Conservation (phyloP, 495 filamentous ascomycete species). For the Daldinia vernicosa region DNA sequence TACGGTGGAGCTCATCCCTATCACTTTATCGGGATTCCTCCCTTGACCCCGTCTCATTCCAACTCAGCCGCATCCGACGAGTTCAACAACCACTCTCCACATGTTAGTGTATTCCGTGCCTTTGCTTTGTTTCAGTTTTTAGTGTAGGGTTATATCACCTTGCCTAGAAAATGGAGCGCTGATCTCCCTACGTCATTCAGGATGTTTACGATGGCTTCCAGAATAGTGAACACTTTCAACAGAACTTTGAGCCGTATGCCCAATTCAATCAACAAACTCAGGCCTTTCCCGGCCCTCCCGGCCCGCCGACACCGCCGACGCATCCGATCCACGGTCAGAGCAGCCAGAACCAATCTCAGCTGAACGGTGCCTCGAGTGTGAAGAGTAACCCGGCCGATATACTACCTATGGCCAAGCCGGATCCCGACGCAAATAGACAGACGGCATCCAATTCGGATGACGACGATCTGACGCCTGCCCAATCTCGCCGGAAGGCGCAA, state of each 20-base stretch:
- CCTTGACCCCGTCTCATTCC: constrained; percentile 61
- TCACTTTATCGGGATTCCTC: constrained; percentile 63
- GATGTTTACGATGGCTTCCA: constrained; percentile 57
- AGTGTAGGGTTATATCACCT: constrained; percentile 10
- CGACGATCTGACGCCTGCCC: constrained; percentile 77
- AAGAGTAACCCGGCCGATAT: constrained; percentile 44
- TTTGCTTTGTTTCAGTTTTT: constrained; percentile 34
- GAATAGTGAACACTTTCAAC: constrained; percentile 55
- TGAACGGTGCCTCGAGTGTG: constrained; percentile 41
- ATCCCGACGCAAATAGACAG: constrained; percentile 47
- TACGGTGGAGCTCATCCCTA: constrained; percentile 61
- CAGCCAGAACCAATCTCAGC: constrained; percentile 40
- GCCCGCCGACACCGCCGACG: constrained; percentile 56
- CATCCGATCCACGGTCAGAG: constrained; percentile 40
- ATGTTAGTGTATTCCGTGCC: constrained; percentile 54
- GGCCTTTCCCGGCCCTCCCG: constrained; percentile 54
- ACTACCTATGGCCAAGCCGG: constrained; percentile 51
- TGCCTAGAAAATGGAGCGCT: constrained; percentile 31
- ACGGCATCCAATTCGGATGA: constrained; percentile 60
- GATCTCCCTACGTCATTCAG: constrained; percentile 48
- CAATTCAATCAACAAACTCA: constrained; percentile 52
- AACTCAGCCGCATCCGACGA: constrained; percentile 63
- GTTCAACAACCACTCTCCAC: constrained; percentile 62
- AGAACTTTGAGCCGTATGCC: constrained; percentile 55
- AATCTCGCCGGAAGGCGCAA: constrained; percentile 90